Base-by-base conservation (phyloP, 2,329 filamentous ascomycete genomes). In the Hypoxylon sp. region DNA sequence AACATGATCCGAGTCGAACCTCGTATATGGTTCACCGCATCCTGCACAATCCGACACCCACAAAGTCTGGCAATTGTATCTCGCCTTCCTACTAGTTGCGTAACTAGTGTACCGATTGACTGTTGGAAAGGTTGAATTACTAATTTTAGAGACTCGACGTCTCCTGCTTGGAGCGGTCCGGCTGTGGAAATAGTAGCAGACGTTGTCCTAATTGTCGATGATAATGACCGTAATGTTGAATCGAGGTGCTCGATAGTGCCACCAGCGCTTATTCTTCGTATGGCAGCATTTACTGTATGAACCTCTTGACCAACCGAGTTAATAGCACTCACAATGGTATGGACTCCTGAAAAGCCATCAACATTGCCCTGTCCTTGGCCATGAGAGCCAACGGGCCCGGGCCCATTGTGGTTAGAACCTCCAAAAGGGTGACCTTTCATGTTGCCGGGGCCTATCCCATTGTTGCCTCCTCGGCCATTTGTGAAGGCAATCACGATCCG, bases 1-100 rank as follows among this genome's bases (percentile, higher is more conserved):
- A 70, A 70, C 68, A 70, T 68, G 10, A 47, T 37, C 31, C 65
- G 65, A 14, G 62, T 68, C 17, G 65, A 63, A 35, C 63, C 48
- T 29, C 62, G 62, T 54, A 70, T 61, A 37, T 68, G 54, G 33
- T 68, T 63, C 3, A 70, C 4, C 5, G 65, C 54, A n/a, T 51
- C 47, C 50, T 70, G 65, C 19, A 70, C 42, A 5, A 31, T 14
- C 5, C 65, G 68, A 44, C 68, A 70, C n/a, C 54, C 68, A 5
- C 68, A 64, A 13, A 70, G 62, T 19, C 26, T 33, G 33, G 65
- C 50, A 33, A 70, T 68, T 5, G 54, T 61, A 37, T 65, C 62
- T 39, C 56, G 54, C 13, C 52, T 65, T 13, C 54, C 26, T 19
- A 70, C 54, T n/a, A 70, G 22, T 17, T 66, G 65, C 13, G 68